Evolutionary conservation across 1,284 basidiomycete genomes (phyloP).

Genomic region (Ceratobasidium theobromae): DNA sequence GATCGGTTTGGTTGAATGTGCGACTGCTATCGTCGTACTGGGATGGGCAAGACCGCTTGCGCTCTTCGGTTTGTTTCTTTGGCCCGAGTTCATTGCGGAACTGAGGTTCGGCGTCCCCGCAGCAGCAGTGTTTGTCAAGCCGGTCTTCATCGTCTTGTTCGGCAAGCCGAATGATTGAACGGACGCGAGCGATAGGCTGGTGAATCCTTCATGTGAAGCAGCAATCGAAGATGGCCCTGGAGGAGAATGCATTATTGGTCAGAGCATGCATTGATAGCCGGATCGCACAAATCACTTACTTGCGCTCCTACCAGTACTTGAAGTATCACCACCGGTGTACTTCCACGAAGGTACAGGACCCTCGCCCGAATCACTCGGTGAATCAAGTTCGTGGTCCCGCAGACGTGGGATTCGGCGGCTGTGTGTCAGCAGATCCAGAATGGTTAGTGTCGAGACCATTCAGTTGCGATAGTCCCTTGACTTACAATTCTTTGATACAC

Average conservation of each 20-base stretch:
- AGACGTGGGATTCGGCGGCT: constrained; percentile 21
- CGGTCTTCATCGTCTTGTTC: not conserved
- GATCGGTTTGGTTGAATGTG: not conserved
- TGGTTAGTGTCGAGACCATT: constrained; percentile 14
- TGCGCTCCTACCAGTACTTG: constrained; percentile 7
- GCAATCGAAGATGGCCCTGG: constrained; percentile 1
- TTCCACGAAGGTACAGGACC: constrained; percentile 14
- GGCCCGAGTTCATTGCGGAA: constrained; percentile 1
- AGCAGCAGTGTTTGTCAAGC: not conserved
- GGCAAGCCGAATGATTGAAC: not conserved
- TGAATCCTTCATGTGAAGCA: constrained; percentile 24
- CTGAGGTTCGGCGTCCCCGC: not conserved
- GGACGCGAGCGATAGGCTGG: constrained; percentile 22
- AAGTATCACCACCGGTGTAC: constrained; percentile 10
- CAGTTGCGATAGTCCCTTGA: not conserved
- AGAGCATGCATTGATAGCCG: not conserved
- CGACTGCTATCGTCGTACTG: not conserved
- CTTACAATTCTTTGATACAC: constrained; percentile 26
- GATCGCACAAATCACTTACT: not conserved
- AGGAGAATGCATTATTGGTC: not conserved
- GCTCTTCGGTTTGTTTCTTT: constrained; percentile 8
- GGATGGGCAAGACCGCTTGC: constrained; percentile 8
- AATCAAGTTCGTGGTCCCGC: constrained; percentile 26
- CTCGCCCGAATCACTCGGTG: constrained; percentile 10
- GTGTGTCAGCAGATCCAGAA: not conserved